A percentile compares a stretch with the other conserved stretches of the same genome.
These are phyloP conservation scores for Solanum bulbocastanum DNA, from an alignment of 257 asterid species.

Conservation along the genomic window DNA sequence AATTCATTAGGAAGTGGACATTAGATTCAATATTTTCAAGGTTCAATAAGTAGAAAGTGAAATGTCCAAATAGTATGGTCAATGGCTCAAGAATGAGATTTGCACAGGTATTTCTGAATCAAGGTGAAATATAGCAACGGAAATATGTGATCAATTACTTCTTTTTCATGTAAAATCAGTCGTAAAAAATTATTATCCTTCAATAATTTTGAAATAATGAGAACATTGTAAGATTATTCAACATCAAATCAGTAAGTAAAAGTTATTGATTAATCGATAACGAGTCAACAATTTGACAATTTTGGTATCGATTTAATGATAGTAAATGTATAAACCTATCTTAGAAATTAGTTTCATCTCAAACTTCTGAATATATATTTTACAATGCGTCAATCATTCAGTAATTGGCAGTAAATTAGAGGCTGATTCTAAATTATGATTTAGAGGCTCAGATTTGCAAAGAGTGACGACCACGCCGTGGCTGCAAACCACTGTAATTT, in stretches of 20 bases:
- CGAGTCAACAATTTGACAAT: no score
- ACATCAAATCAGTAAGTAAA: no score
- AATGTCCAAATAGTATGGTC: background rate
- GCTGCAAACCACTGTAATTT: constrained; percentile 20
- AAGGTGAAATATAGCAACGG: background rate
- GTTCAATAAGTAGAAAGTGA: background rate
- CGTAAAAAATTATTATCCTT: no score
- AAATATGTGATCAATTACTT: no score
- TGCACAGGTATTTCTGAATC: background rate
- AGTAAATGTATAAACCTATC: background rate
- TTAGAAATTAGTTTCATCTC: no score
- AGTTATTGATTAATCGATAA: no score
- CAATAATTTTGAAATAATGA: no score
- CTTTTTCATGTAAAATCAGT: background rate
- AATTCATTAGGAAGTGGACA: background rate
- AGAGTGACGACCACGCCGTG: constrained; percentile 18
- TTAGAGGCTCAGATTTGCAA: constrained; percentile 23
- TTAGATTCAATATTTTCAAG: background rate
- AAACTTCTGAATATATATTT: no score
- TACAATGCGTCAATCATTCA: no score
- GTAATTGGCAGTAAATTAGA: no score
- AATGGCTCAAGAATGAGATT: background rate
- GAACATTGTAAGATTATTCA: background rate
- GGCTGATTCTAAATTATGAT: background rate
- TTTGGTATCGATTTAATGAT: background rate